Conservation (phyloP, 192 early-diverging fungal species). For the Coemansia sp. region DNA sequence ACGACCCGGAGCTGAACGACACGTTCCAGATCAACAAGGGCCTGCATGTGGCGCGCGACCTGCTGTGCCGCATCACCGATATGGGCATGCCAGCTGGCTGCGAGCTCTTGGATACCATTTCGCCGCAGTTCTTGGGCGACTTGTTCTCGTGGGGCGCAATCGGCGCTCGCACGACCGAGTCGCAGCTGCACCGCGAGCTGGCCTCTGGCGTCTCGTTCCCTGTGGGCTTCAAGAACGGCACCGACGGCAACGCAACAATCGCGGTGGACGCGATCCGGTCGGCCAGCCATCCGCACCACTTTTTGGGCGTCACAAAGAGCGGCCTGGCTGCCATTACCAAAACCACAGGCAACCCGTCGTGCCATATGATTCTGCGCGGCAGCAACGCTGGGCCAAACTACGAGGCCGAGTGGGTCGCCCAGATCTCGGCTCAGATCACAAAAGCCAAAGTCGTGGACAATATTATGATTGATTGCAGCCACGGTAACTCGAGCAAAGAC, state of each 20-base stretch:
- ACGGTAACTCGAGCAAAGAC: constrained; percentile 89
- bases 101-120: constrained; percentile 93
- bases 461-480: constrained; percentile 95
- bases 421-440: constrained; percentile 57
- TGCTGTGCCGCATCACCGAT: constrained; percentile 77
- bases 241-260: constrained; percentile 81
- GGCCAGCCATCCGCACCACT: constrained; percentile 77
- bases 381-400: constrained; percentile 90
- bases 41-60: constrained; percentile 75
- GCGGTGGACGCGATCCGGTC: constrained; percentile 75
- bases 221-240: constrained; percentile 98
- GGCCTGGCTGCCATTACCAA: constrained; percentile 87
- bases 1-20: constrained; percentile 72
- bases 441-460: constrained; percentile 62
- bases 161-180: constrained; percentile 94
- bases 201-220: constrained; percentile 93
- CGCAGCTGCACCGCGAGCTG: constrained; percentile 91
- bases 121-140: constrained; percentile 93
- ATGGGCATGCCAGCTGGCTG: constrained; percentile 81
- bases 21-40: constrained; percentile 97
- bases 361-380: constrained; percentile 90
- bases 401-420: constrained; percentile 59
- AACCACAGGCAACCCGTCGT: constrained; percentile 77
- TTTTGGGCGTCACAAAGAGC: constrained; percentile 92
- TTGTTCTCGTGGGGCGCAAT: constrained; percentile 96